phyloP scores from a whole-genome alignment of 495 filamentous ascomycete species.

The Penicillium dipodomyicola region DNA sequence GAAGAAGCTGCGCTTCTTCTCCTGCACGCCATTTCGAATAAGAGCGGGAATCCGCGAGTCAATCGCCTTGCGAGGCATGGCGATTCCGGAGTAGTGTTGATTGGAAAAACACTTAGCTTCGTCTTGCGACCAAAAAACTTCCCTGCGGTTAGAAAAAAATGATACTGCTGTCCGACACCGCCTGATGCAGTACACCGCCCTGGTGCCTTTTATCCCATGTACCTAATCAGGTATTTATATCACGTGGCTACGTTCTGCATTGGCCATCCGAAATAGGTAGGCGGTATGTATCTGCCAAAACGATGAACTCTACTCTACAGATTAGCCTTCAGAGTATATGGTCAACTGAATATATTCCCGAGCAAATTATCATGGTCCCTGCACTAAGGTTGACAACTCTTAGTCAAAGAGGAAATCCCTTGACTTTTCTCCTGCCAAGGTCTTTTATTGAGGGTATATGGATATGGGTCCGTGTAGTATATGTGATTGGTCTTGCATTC shows the following conservation, averaged over 20 bases:
- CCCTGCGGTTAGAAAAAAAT: slow-evolving; percentile 25
- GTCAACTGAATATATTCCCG: slow-evolving; percentile 40
- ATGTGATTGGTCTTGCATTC: no score
- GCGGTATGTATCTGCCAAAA: neutral
- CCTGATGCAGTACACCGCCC: slow-evolving; percentile 18
- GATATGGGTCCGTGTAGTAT: no score
- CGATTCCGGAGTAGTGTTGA: slow-evolving; percentile 12
- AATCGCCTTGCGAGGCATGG: slow-evolving; percentile 58
- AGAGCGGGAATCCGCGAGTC: slow-evolving; percentile 95
- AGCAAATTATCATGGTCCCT: slow-evolving; percentile 99
- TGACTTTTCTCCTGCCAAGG: no score
- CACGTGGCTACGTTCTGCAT: neutral
- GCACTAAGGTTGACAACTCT: slow-evolving; percentile 89
- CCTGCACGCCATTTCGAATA: slow-evolving; percentile 91
- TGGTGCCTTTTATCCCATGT: neutral
- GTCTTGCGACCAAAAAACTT: slow-evolving; percentile 18
- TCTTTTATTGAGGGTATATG: no score
- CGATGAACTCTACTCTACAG: no score
- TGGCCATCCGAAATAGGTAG: neutral
- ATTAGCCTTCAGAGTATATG: no score
- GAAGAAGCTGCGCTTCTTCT: slow-evolving; percentile 98
- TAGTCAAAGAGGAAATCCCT: no score
- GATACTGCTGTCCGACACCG: slow-evolving; percentile 22
- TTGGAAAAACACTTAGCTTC: slow-evolving; percentile 10
- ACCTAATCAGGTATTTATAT: neutral